A percentile compares a stretch with the other conserved stretches of the same genome.
Evolutionary conservation across 495 filamentous ascomycete genomes (phyloP).

Genomic region (Xylaria telfairii): DNA sequence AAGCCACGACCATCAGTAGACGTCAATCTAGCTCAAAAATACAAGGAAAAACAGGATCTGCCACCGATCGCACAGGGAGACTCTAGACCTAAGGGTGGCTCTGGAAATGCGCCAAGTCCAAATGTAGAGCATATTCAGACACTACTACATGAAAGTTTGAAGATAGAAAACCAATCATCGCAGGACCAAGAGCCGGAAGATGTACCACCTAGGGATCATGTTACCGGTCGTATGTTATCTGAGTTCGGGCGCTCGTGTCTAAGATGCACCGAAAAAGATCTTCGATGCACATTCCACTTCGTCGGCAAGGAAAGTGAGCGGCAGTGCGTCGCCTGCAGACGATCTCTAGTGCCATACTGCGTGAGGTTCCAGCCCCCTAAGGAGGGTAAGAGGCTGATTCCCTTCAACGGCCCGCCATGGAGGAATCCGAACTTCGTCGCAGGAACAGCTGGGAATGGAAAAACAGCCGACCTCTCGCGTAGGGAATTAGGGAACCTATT

Average conservation of each 20-base stretch:
- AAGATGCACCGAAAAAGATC: conserved; percentile 33
- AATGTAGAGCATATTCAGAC: not conserved
- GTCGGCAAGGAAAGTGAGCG: conserved; percentile 22
- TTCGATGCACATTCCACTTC: conserved; percentile 36
- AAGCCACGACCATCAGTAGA: conserved; percentile 8
- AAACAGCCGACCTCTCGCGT: not conserved
- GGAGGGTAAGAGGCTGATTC: not conserved
- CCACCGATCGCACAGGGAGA: conserved; percentile 1
- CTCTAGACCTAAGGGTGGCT: not conserved
- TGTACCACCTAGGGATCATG: conserved; percentile 8
- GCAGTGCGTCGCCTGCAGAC: conserved; percentile 31
- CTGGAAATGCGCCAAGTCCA: not conserved
- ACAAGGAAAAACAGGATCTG: conserved; percentile 3
- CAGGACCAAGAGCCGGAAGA: not conserved
- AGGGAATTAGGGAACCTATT: conserved; percentile 27
- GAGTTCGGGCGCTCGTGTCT: conserved; percentile 29
- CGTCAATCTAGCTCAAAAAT: conserved; percentile 5
- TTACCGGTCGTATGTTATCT: conserved; percentile 28
- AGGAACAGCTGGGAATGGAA: not conserved
- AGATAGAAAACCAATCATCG: not conserved
- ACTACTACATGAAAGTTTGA: not conserved
- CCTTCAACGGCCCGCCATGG: conserved; percentile 32
- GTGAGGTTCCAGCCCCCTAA: conserved; percentile 20
- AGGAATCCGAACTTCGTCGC: conserved; percentile 34
- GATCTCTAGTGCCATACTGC: conserved; percentile 25